phyloP scores from a whole-genome alignment of 805 yeast genomes.

The Myxozyma sirexii region DNA sequence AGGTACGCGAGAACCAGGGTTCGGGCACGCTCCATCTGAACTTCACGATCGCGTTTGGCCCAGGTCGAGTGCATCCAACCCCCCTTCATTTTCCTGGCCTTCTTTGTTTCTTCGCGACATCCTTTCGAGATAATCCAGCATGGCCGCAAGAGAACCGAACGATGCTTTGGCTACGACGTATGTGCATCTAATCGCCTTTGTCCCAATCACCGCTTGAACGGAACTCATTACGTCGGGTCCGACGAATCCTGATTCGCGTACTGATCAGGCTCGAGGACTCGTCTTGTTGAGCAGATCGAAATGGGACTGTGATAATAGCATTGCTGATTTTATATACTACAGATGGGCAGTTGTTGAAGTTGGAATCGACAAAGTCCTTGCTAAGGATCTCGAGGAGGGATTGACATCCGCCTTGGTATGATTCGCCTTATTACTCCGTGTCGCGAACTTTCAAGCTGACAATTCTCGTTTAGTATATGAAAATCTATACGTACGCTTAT shows the following conservation, averaged over 20 bases:
- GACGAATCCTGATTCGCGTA: not conserved
- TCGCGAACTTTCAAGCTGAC: not conserved
- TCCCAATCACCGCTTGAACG: not conserved
- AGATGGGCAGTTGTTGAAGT: slow-evolving; percentile 47
- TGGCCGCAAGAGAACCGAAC: slow-evolving; percentile 8
- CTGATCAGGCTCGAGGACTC: not conserved
- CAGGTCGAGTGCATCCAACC: not conserved
- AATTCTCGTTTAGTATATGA: slow-evolving; percentile 38
- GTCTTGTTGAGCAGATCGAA: too few species aligned
- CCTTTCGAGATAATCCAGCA: not conserved
- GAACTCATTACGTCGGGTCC: not conserved
- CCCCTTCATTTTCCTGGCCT: not conserved
- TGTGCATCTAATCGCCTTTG: not conserved
- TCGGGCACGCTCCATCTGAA: not conserved
- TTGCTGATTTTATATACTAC: not conserved
- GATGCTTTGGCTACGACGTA: slow-evolving; percentile 20
- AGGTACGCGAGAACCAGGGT: not conserved
- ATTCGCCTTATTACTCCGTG: not conserved
- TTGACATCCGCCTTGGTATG: slow-evolving; percentile 42
- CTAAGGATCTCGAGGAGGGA: slow-evolving; percentile 43
- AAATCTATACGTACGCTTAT: slow-evolving; percentile 40
- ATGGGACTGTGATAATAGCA: too few species aligned
- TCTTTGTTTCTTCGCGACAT: not conserved
- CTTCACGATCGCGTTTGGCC: not conserved
- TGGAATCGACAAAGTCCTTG: slow-evolving; percentile 47